Conservation (phyloP, 2,329 filamentous ascomycete species). For the Penicillium sp. region DNA sequence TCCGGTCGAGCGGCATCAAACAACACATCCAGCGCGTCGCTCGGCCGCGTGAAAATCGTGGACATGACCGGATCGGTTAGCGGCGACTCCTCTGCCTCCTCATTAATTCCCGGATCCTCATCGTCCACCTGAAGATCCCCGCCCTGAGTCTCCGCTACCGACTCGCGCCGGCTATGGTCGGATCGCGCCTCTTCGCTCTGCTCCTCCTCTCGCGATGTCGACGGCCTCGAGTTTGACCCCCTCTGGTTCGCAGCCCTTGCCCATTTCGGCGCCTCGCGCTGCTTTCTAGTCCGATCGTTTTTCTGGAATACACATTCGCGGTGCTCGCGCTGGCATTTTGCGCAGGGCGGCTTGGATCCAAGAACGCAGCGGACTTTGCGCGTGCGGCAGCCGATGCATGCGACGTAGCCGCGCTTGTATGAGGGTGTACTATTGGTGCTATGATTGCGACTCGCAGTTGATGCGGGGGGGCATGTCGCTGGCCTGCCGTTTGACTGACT, state of each 20-base stretch:
- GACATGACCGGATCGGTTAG: not conserved
- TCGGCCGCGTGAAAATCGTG: not conserved
- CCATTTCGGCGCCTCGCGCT: not conserved
- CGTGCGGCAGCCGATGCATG: not conserved
- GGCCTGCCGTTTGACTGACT: not conserved
- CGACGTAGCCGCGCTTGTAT: not conserved
- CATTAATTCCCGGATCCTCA: not conserved
- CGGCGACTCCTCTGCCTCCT: not conserved
- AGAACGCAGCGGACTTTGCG: not conserved
- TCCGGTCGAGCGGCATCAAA: not conserved
- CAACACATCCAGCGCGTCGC: not conserved
- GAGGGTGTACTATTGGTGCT: not conserved
- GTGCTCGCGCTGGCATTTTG: not conserved
- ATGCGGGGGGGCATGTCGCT: not conserved
- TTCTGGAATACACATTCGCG: not conserved
- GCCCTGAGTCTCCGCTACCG: not conserved
- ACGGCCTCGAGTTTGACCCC: not conserved
- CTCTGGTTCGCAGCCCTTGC: not conserved
- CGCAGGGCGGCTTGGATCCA: not conserved
- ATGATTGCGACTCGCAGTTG: not conserved
- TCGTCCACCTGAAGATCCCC: not conserved
- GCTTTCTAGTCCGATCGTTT: not conserved
- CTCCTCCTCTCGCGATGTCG: not conserved
- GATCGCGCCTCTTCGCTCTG: not conserved
- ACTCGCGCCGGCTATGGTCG: not conserved